Evolutionary conservation across 2,329 filamentous ascomycete species (phyloP).

Genomic region (Xylariomycetidae sp.): DNA sequence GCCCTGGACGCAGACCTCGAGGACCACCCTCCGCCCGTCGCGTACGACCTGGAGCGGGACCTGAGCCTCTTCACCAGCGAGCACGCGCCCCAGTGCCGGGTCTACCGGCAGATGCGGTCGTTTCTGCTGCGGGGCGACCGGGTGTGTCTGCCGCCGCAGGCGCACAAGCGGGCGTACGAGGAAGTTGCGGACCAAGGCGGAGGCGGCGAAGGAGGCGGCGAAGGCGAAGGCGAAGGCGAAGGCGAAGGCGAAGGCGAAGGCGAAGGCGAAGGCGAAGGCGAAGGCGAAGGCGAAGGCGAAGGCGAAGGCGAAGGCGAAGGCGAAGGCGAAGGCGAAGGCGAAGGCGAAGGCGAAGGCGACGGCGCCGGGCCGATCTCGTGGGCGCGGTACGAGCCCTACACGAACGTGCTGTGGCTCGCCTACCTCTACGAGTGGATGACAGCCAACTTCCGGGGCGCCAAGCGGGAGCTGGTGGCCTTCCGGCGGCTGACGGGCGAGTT

Average conservation of each 20-base stretch:
- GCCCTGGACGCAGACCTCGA: constrained; percentile 26
- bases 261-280: too few species aligned
- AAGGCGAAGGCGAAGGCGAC: too few species aligned
- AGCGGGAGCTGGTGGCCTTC: constrained; percentile 42
- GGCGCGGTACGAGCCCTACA: constrained; percentile 53
- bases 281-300: constrained; percentile 35
- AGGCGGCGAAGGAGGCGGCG: too few species aligned
- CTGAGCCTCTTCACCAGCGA: constrained; percentile 56
- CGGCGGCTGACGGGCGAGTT: constrained; percentile 46
- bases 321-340: too few species aligned
- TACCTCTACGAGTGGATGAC: constrained; percentile 55
- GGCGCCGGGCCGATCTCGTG: constrained; percentile 42
- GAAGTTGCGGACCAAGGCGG: constrained; percentile 3
- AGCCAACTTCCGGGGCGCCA: constrained; percentile 41
- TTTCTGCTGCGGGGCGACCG: constrained; percentile 50
- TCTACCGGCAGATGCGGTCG: constrained; percentile 60
- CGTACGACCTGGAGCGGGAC: constrained; percentile 57
- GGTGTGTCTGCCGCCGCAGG: constrained; percentile 41
- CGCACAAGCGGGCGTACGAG: constrained; percentile 44
- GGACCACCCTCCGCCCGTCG: constrained; percentile 33
- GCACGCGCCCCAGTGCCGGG: constrained; percentile 54
- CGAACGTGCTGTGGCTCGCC: constrained; percentile 61
- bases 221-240: neutral
- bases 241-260: too few species aligned
- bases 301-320: constrained; percentile 39